Percentiles rank a stretch among this genome's conserved stretches.
Evolutionary conservation across 2,329 filamentous ascomycete species (phyloP).

Genomic region (Cladosporium sp.): DNA sequence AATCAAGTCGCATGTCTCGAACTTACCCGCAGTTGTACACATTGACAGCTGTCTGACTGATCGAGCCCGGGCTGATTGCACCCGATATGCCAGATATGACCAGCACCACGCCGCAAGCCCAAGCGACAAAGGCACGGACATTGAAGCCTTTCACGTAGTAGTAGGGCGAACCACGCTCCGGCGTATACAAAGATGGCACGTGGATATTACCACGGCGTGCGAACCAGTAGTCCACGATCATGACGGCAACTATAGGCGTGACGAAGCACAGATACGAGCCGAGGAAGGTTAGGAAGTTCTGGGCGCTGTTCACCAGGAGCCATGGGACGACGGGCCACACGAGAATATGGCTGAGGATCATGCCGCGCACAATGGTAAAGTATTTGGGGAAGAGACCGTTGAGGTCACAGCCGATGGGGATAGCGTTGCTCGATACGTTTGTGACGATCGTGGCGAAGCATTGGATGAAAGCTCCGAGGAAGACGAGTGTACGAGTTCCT

Average conservation of each 20-base stretch:
- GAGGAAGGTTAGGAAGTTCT: constrained; percentile 47
- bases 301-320: constrained; percentile 46
- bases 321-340: constrained; percentile 44
- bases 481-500: constrained; percentile 43
- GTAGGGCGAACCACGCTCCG: constrained; percentile 26
- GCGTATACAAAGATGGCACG: constrained; percentile 42
- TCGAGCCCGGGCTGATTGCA: constrained; percentile 24
- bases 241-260: constrained; percentile 43
- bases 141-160: constrained; percentile 30
- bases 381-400: constrained; percentile 46
- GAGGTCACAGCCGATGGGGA: constrained; percentile 47
- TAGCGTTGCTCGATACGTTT: constrained; percentile 46
- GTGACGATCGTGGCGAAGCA: constrained; percentile 47
- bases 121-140: constrained; percentile 27
- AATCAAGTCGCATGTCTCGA: not conserved
- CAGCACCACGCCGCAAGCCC: constrained; percentile 27
- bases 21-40: constrained; percentile 27
- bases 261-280: constrained; percentile 47
- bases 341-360: constrained; percentile 45
- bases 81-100: constrained; percentile 29
- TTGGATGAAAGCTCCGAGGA: constrained; percentile 42
- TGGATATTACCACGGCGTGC: constrained; percentile 46
- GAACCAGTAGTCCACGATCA: constrained; percentile 46
- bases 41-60: constrained; percentile 28
- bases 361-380: constrained; percentile 48